phyloP scores from a whole-genome alignment of 257 asterid species.

The Anisodus tanguticus region DNA sequence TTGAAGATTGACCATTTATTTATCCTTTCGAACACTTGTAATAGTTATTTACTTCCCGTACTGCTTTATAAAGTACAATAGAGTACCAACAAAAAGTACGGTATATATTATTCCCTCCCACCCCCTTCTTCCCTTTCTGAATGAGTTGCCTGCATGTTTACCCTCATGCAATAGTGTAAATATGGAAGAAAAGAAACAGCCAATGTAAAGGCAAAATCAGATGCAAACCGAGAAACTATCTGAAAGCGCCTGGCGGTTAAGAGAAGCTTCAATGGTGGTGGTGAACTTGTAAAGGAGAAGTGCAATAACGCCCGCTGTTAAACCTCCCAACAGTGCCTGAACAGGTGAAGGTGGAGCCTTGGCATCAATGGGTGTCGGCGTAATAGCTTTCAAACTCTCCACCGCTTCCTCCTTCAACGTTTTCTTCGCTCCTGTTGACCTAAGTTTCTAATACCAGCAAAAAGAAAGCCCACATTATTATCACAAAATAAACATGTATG shows the following conservation, averaged over 20 bases:
- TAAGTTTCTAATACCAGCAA: slow-evolving; percentile 58
- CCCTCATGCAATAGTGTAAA: not conserved
- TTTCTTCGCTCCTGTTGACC: slow-evolving; percentile 73
- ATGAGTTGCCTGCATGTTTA: not conserved
- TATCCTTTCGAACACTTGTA: too few relatives aligned
- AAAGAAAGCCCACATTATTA: slow-evolving; percentile 27
- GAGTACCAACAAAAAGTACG: too few relatives aligned
- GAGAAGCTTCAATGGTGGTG: slow-evolving; percentile 70
- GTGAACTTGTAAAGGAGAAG: slow-evolving; percentile 80
- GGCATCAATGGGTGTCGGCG: slow-evolving; percentile 51
- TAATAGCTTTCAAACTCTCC: slow-evolving; percentile 69
- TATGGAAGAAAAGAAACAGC: not conserved
- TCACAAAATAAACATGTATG: not conserved
- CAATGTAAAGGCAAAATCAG: slow-evolving; percentile 5
- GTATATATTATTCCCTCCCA: not conserved
- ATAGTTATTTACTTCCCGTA: too few relatives aligned
- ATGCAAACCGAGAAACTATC: slow-evolving; percentile 74
- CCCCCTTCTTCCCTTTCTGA: not conserved
- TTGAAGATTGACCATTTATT: too few relatives aligned
- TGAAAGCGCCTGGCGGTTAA: slow-evolving; percentile 71
- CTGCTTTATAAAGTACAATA: too few relatives aligned
- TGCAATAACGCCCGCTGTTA: slow-evolving; percentile 74
- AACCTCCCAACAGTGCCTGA: slow-evolving; percentile 83
- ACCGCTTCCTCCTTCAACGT: slow-evolving; percentile 72
- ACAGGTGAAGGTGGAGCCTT: slow-evolving; percentile 72